Evolutionary conservation across 2,329 filamentous ascomycete species (phyloP).

Genomic region (Ophidiomyces ophidiicola): DNA sequence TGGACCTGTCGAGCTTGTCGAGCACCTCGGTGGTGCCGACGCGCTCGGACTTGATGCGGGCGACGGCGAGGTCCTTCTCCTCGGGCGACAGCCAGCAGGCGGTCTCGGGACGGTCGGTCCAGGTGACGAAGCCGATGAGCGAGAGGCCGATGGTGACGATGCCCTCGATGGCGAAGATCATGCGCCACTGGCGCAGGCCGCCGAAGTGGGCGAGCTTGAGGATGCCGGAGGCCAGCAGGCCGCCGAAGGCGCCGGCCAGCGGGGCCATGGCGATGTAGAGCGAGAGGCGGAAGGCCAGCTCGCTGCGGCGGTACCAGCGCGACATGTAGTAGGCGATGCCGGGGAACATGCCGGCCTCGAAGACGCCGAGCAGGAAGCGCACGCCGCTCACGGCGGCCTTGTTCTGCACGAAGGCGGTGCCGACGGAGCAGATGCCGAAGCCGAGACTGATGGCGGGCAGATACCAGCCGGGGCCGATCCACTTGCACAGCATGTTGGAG

Average conservation of each 20-base stretch:
- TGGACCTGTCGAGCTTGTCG: slow-evolving; percentile 11
- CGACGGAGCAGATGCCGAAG: slow-evolving; percentile 53
- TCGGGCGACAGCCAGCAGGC: slow-evolving; percentile 12
- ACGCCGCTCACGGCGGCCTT: slow-evolving; percentile 45
- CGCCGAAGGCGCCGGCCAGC: slow-evolving; percentile 59
- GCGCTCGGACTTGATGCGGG: slow-evolving; percentile 14
- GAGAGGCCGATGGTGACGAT: slow-evolving; percentile 13
- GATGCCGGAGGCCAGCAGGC: slow-evolving; percentile 44
- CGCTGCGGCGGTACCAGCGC: slow-evolving; percentile 57
- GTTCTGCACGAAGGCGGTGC: slow-evolving; percentile 52
- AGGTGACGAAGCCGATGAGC: slow-evolving; percentile 11
- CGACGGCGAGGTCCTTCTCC: slow-evolving; percentile 13
- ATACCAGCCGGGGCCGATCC: slow-evolving; percentile 60
- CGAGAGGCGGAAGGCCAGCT: slow-evolving; percentile 54
- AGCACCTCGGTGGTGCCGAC: slow-evolving; percentile 12
- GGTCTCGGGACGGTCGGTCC: slow-evolving; percentile 13
- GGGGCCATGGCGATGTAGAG: slow-evolving; percentile 61
- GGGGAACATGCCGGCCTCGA: slow-evolving; percentile 62
- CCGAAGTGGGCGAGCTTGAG: slow-evolving; percentile 13
- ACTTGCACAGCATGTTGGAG: slow-evolving; percentile 56
- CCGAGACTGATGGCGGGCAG: slow-evolving; percentile 49
- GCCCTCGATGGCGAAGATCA: slow-evolving; percentile 15
- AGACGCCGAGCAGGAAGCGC: slow-evolving; percentile 54
- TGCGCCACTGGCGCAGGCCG: slow-evolving; percentile 11
- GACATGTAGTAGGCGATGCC: slow-evolving; percentile 63